phyloP scores from a whole-genome alignment of 352 stramenopile genomes.

The Phytophthora citricola region DNA sequence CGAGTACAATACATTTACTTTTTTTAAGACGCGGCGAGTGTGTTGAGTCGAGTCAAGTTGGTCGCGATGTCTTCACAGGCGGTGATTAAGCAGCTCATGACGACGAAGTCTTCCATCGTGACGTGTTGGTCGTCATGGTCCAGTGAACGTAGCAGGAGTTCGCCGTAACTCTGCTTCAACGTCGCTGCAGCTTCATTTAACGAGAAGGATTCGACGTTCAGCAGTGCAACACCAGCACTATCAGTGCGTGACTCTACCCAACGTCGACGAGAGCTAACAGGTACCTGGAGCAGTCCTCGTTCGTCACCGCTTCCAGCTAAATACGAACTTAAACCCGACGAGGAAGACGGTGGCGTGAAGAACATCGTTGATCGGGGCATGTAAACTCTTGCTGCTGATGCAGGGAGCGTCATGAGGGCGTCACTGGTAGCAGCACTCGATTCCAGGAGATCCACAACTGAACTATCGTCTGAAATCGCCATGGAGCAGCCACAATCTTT shows the following conservation, averaged over 20 bases:
- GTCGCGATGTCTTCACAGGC: conserved; percentile 57
- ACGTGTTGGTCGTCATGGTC: conserved; percentile 38
- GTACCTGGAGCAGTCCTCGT: neutral
- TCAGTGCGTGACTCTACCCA: conserved; percentile 29
- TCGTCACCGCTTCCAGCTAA: conserved; percentile 13
- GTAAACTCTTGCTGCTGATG: neutral
- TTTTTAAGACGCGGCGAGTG: conserved; percentile 50
- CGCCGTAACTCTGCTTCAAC: conserved; percentile 58
- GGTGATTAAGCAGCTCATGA: conserved; percentile 76
- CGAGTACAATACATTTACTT: conserved; percentile 30
- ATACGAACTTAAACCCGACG: conserved; percentile 26
- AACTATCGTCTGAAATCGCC: conserved; percentile 34
- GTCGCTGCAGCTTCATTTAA: conserved; percentile 54
- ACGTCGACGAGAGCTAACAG: conserved; percentile 4
- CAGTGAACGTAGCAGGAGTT: conserved; percentile 44
- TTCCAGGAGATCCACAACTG: conserved; percentile 26
- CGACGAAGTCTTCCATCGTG: conserved; percentile 67
- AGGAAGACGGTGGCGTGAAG: conserved; percentile 30
- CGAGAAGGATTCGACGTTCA: conserved; percentile 67
- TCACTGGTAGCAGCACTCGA: conserved; percentile 20
- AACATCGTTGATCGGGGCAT: conserved; percentile 19
- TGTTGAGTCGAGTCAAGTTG: conserved; percentile 59
- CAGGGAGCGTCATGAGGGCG: conserved; percentile 12
- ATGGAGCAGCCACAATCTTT: conserved; percentile 23
- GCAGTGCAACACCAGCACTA: conserved; percentile 36